Base-by-base conservation (phyloP, 495 filamentous ascomycete genomes). In the Aspergillus panamensis region DNA sequence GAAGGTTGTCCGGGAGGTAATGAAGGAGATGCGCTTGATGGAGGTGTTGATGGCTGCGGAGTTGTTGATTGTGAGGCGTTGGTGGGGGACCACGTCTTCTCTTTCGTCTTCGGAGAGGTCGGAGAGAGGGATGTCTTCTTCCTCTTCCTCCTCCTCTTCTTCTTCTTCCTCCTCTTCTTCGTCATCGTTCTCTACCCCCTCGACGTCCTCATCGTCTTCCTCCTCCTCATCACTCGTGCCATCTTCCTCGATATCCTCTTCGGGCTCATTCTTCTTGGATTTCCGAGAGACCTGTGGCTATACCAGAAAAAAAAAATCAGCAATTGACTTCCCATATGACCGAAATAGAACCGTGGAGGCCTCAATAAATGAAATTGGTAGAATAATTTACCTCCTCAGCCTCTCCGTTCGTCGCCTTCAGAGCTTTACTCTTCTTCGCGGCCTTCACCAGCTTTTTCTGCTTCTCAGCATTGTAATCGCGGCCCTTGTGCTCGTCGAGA, bases 51-150 rank as follows among this genome's bases (percentile, higher is more conserved):
- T 89, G 19, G 91, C 94, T 55, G 89, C 75, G 51, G 89, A 90
- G 77, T 98, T 98, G 81, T 98, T 97, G 77, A 97, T 97, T 44
- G 92, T 97, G 61, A 96, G 86, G 62, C 93, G 91, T 67, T 94
- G 90, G 71, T 95, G 87, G 16, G 91, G 88, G 51, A 94, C 80
- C 8, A 96, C 75, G 64, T 96, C 93, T 65, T 88, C 91, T 63
- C 85, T 87, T 58, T 94, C 90, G 64, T 89, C 88, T 21, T 86
- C 87, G 33, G 86, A 84, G 19, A 96, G 80, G 67, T 96, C 91
- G 33, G 91, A 93, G 43, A 96, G 81, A 7, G 92, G 88, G 47
- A 95, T 91, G 48, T 91, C 73, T 31, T 72, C 73, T 32, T 78
- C 71, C 5, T 75, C 73, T 12, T 77, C 51, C 58, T 73, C 82